These are phyloP conservation scores for Talaromyces albobiverticillius DNA, from an alignment of 2,329 filamentous ascomycete genomes.

Conservation along the genomic window DNA sequence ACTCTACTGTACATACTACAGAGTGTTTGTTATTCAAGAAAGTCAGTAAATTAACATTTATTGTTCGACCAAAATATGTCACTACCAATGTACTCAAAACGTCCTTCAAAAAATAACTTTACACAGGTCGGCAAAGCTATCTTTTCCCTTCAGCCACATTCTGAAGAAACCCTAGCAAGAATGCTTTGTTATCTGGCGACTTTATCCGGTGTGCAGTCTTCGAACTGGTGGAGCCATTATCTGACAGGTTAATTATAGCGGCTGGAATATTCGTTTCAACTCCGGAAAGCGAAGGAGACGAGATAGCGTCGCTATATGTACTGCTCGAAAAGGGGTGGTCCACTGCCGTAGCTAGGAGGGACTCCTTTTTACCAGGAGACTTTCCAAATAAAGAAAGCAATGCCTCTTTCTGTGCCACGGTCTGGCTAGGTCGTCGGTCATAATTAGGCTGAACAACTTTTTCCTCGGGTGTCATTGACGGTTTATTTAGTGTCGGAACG, in stretches of 20 bases:
- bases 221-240: conserved; percentile 4
- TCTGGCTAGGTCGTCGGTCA: conserved; percentile 41
- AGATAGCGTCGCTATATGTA: conserved; percentile 2
- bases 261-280: conserved; percentile 5
- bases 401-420: conserved; percentile 46
- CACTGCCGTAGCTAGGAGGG: conserved; percentile 20
- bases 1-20: too few relatives aligned
- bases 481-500: conserved; percentile 14
- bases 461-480: conserved; percentile 15
- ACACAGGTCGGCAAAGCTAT: conserved; percentile 3
- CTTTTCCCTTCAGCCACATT: conserved; percentile 46
- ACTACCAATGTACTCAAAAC: neutral
- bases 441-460: conserved; percentile 23
- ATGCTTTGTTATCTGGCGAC: conserved; percentile 70
- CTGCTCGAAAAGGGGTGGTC: conserved; percentile 16
- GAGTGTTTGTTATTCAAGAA: neutral
- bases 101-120: neutral
- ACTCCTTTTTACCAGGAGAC: conserved; percentile 26
- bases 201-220: conserved; percentile 25
- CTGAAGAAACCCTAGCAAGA: conserved; percentile 73
- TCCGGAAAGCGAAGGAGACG: conserved; percentile 13
- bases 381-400: conserved; percentile 64
- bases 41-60: neutral
- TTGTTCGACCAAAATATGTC: neutral
- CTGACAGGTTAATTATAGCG: conserved; percentile 7